Percentiles rank a stretch among this genome's conserved stretches.
Evolutionary conservation across 208 protist species (phyloP).

Genomic region (Trypanosoma mega): DNA sequence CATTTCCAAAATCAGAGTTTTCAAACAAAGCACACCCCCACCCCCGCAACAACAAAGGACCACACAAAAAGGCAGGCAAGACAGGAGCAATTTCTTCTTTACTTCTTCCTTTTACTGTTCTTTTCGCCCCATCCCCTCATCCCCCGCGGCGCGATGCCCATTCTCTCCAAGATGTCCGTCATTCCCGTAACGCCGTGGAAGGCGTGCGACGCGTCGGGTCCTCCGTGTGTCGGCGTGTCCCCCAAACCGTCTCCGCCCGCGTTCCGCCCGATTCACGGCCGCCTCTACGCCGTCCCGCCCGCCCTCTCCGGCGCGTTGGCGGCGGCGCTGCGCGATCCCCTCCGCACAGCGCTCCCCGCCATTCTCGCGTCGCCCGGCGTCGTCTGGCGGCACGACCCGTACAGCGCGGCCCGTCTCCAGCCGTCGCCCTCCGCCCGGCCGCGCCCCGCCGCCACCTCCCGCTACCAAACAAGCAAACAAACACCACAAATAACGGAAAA

Average conservation of each 20-base stretch:
- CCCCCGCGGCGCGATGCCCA: slow-evolving; percentile 14
- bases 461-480: not conserved
- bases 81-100: not conserved
- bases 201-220: too few species aligned
- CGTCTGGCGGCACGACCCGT: slow-evolving; percentile 72
- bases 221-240: too few species aligned
- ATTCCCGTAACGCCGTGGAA: not conserved
- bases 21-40: too few species aligned
- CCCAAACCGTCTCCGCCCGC: too few species aligned
- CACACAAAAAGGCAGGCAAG: too few species aligned
- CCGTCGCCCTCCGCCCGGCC: too few species aligned
- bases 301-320: slow-evolving; percentile 2
- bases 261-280: slow-evolving; percentile 34
- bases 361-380: slow-evolving; percentile 34
- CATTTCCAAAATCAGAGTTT: too few species aligned
- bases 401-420: slow-evolving; percentile 28
- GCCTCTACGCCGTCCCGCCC: slow-evolving; percentile 43
- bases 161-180: slow-evolving; percentile 16
- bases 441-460: not conserved
- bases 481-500: not conserved
- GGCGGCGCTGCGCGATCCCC: not conserved
- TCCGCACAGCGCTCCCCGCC: not conserved
- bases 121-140: slow-evolving; percentile 2
- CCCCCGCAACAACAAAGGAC: too few species aligned
- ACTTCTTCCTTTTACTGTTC: slow-evolving; percentile 14